A percentile compares a stretch with the other conserved stretches of the same genome.
phyloP scores from a whole-genome alignment of 192 early-diverging fungal species.

The Backusella psychrophila region DNA sequence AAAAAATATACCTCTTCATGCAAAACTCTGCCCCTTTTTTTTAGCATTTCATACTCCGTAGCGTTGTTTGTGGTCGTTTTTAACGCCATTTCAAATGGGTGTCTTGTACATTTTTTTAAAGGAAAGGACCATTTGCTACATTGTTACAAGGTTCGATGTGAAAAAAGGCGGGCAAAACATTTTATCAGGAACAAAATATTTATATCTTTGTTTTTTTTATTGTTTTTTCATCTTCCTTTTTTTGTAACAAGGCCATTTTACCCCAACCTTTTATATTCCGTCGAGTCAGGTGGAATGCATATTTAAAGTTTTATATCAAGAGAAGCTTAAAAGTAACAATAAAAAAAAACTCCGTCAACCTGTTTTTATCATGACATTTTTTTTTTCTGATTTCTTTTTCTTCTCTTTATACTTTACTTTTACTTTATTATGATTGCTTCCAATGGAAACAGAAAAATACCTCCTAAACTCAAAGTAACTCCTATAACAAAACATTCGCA shows the following conservation, averaged over 20 bases:
- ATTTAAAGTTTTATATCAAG: not conserved
- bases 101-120: too few relatives aligned
- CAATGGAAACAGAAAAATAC: constrained; percentile 7
- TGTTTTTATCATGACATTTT: not conserved
- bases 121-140: not conserved
- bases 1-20: not conserved
- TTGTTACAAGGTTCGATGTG: not conserved
- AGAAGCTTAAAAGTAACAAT: not conserved
- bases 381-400: not conserved
- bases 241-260: not conserved
- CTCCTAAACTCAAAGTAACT: constrained; percentile 6
- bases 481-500: constrained; percentile 3
- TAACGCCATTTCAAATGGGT: too few relatives aligned
- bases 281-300: not conserved
- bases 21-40: not conserved
- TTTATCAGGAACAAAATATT: not conserved
- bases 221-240: not conserved
- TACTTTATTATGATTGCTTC: not conserved
- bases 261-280: not conserved
- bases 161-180: not conserved
- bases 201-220: not conserved
- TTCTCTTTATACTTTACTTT: not conserved
- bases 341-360: not conserved
- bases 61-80: too few relatives aligned
- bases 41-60: not conserved